These are phyloP conservation scores for Cordyceps farinosa DNA, from an alignment of 2,329 filamentous ascomycete species.

Conservation along the genomic window DNA sequence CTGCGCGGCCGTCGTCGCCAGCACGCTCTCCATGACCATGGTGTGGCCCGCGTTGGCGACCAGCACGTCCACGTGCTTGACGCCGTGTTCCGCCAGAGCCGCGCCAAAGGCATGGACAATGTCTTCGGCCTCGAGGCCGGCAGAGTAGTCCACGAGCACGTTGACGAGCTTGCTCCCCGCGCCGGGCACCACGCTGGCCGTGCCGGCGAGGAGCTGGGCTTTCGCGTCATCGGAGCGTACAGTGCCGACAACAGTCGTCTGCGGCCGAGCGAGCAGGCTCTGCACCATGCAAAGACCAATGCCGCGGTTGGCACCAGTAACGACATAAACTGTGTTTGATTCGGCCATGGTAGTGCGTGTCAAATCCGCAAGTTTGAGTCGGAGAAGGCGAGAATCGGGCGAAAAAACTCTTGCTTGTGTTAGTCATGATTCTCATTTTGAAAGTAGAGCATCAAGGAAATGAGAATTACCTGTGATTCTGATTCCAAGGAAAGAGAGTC, in stretches of 20 bases:
- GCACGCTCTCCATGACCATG: conserved; percentile 28
- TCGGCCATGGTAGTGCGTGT: background rate
- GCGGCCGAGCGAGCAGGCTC: conserved; percentile 44
- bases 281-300: conserved; percentile 37
- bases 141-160: conserved; percentile 36
- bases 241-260: conserved; percentile 45
- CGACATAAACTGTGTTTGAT: conserved; percentile 31
- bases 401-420: background rate
- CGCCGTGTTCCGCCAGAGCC: conserved; percentile 12
- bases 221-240: conserved; percentile 30
- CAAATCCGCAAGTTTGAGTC: background rate
- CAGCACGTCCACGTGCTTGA: conserved; percentile 45
- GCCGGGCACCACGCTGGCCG: conserved; percentile 27
- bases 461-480: background rate
- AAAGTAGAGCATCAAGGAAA: background rate
- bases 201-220: conserved; percentile 21
- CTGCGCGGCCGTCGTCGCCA: conserved; percentile 30
- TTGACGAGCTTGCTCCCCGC: conserved; percentile 31
- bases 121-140: conserved; percentile 26
- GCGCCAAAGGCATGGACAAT: conserved; percentile 27
- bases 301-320: conserved; percentile 41
- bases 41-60: conserved; percentile 49
- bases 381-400: background rate
- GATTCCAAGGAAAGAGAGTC: background rate
- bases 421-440: background rate